Percentiles rank a stretch among this genome's conserved stretches.
Conservation (phyloP, 179 eudicot genomes). For the Spergularia azorica region DNA sequence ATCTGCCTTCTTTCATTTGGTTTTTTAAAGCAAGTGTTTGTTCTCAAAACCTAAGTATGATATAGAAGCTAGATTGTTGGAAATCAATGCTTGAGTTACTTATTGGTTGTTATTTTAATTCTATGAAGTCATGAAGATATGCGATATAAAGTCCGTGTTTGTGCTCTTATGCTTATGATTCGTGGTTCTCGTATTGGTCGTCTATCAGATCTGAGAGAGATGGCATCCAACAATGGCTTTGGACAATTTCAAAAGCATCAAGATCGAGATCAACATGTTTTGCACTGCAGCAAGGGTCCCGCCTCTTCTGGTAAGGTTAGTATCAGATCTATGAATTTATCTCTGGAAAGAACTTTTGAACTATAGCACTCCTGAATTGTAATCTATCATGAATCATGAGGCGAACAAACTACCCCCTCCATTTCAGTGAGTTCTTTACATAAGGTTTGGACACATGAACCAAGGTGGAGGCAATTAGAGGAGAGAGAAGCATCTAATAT, state of each 20-base stretch:
- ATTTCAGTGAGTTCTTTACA: too few species aligned
- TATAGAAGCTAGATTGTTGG: slow-evolving; percentile 4
- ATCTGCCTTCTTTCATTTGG: background rate
- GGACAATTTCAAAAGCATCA: slow-evolving; percentile 25
- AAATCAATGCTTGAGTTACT: background rate
- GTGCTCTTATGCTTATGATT: slow-evolving; percentile 3
- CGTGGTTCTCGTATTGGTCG: background rate
- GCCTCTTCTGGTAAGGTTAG: slow-evolving; percentile 37
- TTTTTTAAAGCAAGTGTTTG: background rate
- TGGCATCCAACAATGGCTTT: slow-evolving; percentile 27
- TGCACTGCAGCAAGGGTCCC: slow-evolving; percentile 20
- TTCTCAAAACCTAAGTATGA: background rate
- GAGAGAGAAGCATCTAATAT: too few species aligned
- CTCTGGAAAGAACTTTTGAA: slow-evolving; percentile 3
- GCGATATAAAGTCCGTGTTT: background rate
- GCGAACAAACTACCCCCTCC: too few species aligned
- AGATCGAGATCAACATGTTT: slow-evolving; percentile 25
- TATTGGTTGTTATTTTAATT: background rate
- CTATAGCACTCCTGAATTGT: slow-evolving; percentile 1
- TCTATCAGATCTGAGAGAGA: slow-evolving; percentile 35
- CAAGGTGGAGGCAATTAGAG: too few species aligned
- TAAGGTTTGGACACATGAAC: too few species aligned
- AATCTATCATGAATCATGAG: background rate
- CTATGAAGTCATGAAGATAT: slow-evolving; percentile 1
- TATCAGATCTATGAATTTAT: slow-evolving; percentile 10